These are phyloP conservation scores for Phytophthora tubulina DNA, from an alignment of 352 stramenopile genomes.

Conservation along the genomic window DNA sequence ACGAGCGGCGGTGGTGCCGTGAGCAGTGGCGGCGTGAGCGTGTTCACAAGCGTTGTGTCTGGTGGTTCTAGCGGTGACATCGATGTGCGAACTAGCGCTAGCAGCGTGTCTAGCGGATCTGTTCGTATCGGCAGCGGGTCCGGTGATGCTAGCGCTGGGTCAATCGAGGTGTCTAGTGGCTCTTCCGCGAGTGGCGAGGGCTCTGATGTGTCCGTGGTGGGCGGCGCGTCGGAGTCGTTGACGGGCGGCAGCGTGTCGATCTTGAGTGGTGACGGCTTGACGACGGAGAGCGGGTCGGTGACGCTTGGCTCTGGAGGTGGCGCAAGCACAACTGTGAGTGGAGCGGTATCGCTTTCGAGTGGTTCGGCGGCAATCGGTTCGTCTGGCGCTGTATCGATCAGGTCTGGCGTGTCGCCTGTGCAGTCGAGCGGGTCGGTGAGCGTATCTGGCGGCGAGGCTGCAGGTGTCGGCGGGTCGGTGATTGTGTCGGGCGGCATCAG, in stretches of 20 bases:
- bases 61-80: conserved; percentile 27
- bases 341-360: conserved; percentile 25
- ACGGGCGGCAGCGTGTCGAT: conserved; percentile 31
- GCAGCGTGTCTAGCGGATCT: conserved; percentile 28
- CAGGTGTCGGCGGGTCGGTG: conserved; percentile 12
- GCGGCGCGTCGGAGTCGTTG: conserved; percentile 30
- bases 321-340: conserved; percentile 3
- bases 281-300: conserved; percentile 25
- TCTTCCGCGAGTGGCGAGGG: conserved; percentile 38
- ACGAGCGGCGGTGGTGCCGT: conserved; percentile 28
- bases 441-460: conserved; percentile 24
- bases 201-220: conserved; percentile 29
- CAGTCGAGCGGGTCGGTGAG: conserved; percentile 31
- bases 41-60: conserved; percentile 25
- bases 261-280: conserved; percentile 19
- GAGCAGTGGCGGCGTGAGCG: conserved; percentile 25
- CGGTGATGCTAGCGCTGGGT: conserved; percentile 30
- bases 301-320: conserved; percentile 15
- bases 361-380: conserved; percentile 22
- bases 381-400: conserved; percentile 27
- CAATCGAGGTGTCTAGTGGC: conserved; percentile 35
- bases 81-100: conserved; percentile 26
- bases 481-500: conserved; percentile 12
- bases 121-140: conserved; percentile 29
- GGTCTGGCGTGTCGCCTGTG: conserved; percentile 18